phyloP scores from a whole-genome alignment of 228 moss, liverwort and hornwort genomes.

The Sphagnum fallax region DNA sequence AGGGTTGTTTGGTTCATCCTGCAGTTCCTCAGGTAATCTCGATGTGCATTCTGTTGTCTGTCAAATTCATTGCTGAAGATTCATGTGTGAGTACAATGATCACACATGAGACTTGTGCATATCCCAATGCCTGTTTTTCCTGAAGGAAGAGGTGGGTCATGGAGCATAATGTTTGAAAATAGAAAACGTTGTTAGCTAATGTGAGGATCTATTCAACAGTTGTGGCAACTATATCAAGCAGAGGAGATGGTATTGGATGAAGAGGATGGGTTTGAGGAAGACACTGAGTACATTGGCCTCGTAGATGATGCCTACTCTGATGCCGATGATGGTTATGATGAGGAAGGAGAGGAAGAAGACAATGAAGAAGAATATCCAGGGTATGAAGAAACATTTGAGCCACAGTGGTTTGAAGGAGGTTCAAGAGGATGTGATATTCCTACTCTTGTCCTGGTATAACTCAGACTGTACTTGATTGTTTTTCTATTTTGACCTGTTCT shows the following conservation, averaged over 20 bases:
- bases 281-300: slow-evolving; percentile 6
- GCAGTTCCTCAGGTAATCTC: slow-evolving; percentile 65
- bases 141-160: too few relatives aligned
- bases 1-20: slow-evolving; percentile 56
- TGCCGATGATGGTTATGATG: slow-evolving; percentile 33
- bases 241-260: slow-evolving; percentile 90
- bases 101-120: too few relatives aligned
- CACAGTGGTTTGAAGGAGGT: slow-evolving; percentile 58
- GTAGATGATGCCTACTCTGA: slow-evolving; percentile 22
- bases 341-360: slow-evolving; percentile 40
- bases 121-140: too few relatives aligned
- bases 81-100: too few relatives aligned
- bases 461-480: too few relatives aligned
- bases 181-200: too few relatives aligned
- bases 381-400: slow-evolving; percentile 66
- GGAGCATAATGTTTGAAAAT: too few relatives aligned
- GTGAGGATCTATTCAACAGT: slow-evolving; percentile 19
- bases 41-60: too few relatives aligned
- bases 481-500: too few relatives aligned
- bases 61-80: too few relatives aligned
- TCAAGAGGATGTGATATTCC: slow-evolving; percentile 50
- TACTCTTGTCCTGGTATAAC: slow-evolving; percentile 72
- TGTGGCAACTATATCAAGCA: slow-evolving; percentile 92
- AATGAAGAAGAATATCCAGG: slow-evolving; percentile 21
- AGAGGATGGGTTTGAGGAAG: slow-evolving; percentile 36